Evolutionary conservation across 108 stramenopile genomes (phyloP).

Genomic region (Skeletonema grethae): DNA sequence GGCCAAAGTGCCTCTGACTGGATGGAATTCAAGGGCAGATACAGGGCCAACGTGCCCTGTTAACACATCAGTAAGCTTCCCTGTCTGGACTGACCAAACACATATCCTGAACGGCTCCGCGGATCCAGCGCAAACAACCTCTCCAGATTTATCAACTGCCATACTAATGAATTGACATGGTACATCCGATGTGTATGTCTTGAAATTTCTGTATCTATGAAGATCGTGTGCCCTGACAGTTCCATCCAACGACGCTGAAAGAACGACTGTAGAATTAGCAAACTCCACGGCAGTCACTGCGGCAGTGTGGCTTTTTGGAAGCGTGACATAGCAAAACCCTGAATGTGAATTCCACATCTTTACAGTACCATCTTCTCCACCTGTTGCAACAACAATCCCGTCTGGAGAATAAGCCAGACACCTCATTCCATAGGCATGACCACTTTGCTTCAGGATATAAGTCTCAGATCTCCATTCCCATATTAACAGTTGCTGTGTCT

Average conservation of each 20-base stretch:
- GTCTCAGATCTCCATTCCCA: slow-evolving; percentile 99
- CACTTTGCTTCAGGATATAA: slow-evolving; percentile 98
- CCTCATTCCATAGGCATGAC: slow-evolving; percentile 95
- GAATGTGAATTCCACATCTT: slow-evolving; percentile 97
- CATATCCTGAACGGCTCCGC: slow-evolving; percentile 93
- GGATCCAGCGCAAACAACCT: slow-evolving; percentile 91
- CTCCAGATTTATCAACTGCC: slow-evolving; percentile 95
- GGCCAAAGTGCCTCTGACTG: slow-evolving; percentile 79
- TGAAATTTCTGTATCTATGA: slow-evolving; percentile 96
- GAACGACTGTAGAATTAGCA: slow-evolving; percentile 90
- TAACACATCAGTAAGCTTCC: slow-evolving; percentile 92
- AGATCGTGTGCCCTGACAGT: slow-evolving; percentile 98
- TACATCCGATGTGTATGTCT: slow-evolving; percentile 87
- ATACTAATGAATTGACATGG: slow-evolving; percentile 94
- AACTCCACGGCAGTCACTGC: slow-evolving; percentile 92
- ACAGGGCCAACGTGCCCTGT: slow-evolving; percentile 96
- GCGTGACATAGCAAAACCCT: slow-evolving; percentile 98
- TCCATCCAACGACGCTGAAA: slow-evolving; percentile 93
- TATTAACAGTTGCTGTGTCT: slow-evolving; percentile 92
- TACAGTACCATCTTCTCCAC: slow-evolving; percentile 97
- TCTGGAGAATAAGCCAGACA: slow-evolving; percentile 94
- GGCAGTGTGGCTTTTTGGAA: slow-evolving; percentile 92
- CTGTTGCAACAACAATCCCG: slow-evolving; percentile 92
- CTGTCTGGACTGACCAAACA: slow-evolving; percentile 95
- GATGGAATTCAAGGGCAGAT: slow-evolving; percentile 77